A percentile compares a stretch with the other conserved stretches of the same genome.
Conservation (phyloP, 306 rosid genomes). For the Cucumis cinereus region DNA sequence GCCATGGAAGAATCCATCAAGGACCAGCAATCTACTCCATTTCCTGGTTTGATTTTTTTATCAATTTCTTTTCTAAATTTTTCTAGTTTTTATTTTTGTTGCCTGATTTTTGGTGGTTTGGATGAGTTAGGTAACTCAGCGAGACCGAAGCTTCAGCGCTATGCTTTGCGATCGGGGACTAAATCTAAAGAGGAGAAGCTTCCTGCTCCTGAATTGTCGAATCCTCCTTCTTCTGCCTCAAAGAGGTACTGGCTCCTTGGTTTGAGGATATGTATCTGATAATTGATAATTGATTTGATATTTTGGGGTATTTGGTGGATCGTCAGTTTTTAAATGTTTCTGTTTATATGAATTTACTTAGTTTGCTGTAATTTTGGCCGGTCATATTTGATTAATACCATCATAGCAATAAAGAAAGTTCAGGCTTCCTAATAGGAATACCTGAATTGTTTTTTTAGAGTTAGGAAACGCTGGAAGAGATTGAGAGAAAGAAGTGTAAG, state of each 20-base stretch:
- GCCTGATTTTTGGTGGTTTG: background rate
- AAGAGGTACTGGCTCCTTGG: slow-evolving; percentile 32
- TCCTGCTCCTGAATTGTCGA: slow-evolving; percentile 19
- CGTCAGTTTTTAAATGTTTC: background rate
- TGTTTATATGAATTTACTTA: background rate
- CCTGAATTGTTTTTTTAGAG: background rate
- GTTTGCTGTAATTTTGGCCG: background rate
- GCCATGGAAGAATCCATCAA: slow-evolving; percentile 8
- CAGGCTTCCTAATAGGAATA: background rate
- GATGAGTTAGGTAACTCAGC: slow-evolving; percentile 29
- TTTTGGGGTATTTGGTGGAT: background rate
- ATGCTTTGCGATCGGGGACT: slow-evolving; percentile 45
- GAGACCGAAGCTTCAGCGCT: slow-evolving; percentile 39
- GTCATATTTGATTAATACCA: background rate
- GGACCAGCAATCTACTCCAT: slow-evolving; percentile 8
- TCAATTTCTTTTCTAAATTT: no score
- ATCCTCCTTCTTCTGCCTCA: slow-evolving; percentile 30
- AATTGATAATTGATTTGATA: background rate
- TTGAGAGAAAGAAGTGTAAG: background rate
- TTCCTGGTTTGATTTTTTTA: slow-evolving; percentile 8
- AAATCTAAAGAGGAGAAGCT: slow-evolving; percentile 39
- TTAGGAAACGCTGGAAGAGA: background rate
- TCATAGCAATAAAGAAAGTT: background rate
- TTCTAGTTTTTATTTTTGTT: background rate
- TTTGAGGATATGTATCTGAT: background rate